Conservation (phyloP, 208 protist species). For the Trypanosoma caninum region DNA sequence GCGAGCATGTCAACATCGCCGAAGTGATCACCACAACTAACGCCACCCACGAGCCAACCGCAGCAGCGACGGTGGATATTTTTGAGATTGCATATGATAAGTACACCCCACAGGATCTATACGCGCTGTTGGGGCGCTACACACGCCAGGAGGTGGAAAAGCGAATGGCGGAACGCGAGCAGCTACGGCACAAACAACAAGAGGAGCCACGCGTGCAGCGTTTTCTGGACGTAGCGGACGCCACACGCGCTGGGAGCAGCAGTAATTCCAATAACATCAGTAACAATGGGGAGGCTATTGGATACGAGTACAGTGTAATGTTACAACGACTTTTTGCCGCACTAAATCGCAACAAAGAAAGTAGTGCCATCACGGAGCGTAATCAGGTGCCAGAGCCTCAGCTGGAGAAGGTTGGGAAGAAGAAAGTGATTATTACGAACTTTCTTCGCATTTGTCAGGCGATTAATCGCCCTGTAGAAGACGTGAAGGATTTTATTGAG, state of each 20-base stretch:
- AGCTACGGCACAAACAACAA: constrained; percentile 24
- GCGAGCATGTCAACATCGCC: too few species aligned
- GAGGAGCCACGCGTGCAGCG: constrained; percentile 39
- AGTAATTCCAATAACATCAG: not conserved
- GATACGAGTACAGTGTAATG: constrained; percentile 77
- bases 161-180: constrained; percentile 47
- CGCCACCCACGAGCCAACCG: not conserved
- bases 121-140: constrained; percentile 33
- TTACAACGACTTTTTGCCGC: constrained; percentile 59
- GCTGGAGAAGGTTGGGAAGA: constrained; percentile 85
- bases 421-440: constrained; percentile 91
- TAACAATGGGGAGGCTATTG: constrained; percentile 18
- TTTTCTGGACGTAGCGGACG: constrained; percentile 39
- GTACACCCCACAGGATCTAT: constrained; percentile 53
- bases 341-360: constrained; percentile 69
- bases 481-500: constrained; percentile 89
- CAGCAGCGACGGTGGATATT: constrained; percentile 25
- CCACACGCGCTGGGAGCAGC: not conserved
- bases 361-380: constrained; percentile 58
- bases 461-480: constrained; percentile 80
- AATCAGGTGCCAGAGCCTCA: constrained; percentile 80
- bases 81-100: constrained; percentile 54
- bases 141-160: constrained; percentile 48
- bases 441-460: constrained; percentile 88
- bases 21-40: too few species aligned